A percentile compares a stretch with the other conserved stretches of the same genome.
Conservation (phyloP, 345 rosid genomes). For the Barbarea vulgaris region DNA sequence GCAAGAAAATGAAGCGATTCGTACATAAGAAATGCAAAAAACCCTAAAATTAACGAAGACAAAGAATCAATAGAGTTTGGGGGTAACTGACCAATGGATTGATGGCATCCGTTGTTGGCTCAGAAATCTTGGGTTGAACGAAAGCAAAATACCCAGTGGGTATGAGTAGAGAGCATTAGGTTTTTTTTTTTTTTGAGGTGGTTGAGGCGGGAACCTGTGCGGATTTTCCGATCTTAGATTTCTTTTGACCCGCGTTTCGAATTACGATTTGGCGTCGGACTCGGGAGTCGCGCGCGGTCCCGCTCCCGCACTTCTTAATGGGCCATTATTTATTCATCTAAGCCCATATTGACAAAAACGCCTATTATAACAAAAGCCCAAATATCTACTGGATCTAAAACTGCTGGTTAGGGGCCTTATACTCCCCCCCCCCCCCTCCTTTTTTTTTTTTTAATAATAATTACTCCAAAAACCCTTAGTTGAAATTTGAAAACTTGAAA, state of each 20-base stretch:
- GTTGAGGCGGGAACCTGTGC: conserved; percentile 57
- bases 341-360: neutral
- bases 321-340: neutral
- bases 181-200: conserved; percentile 1
- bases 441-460: too few species aligned
- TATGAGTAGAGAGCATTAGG: conserved; percentile 8
- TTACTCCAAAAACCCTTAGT: too few species aligned
- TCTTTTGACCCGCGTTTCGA: conserved; percentile 45
- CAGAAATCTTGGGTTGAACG: neutral
- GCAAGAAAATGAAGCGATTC: conserved; percentile 16
- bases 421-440: too few species aligned
- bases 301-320: conserved; percentile 14
- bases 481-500: too few species aligned
- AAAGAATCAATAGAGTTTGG: neutral
- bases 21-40: neutral
- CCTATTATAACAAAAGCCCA: neutral
- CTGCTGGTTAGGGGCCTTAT: too few species aligned
- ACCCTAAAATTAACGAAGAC: conserved; percentile 9
- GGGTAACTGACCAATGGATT: conserved; percentile 31
- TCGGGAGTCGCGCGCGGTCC: conserved; percentile 31
- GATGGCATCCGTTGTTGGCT: conserved; percentile 19
- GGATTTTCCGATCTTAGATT: conserved; percentile 40
- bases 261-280: conserved; percentile 35
- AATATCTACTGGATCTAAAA: neutral
- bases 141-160: neutral